phyloP scores from a whole-genome alignment of 495 filamentous ascomycete species.

The Penicillium diatomitis region DNA sequence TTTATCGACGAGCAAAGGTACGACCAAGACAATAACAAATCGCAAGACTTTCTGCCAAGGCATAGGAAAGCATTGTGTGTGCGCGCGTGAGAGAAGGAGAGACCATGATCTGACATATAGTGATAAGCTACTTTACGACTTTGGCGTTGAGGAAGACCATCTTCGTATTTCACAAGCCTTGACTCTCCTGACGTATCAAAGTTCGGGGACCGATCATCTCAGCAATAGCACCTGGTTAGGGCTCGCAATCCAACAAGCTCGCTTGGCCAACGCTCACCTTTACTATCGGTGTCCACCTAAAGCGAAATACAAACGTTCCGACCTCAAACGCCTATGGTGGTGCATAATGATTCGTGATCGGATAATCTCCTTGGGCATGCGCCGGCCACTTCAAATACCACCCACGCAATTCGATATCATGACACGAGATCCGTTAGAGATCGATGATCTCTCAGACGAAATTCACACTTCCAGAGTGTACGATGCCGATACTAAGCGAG shows the following conservation, averaged over 20 bases:
- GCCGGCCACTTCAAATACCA: background rate
- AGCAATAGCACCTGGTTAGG: background rate
- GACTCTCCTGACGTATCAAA: background rate
- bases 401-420: background rate
- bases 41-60: background rate
- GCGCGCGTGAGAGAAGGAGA: too few relatives aligned
- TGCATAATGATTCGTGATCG: background rate
- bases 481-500: background rate
- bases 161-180: background rate
- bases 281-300: background rate
- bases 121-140: background rate
- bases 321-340: background rate
- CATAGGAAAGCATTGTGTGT: too few relatives aligned
- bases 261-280: background rate
- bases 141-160: background rate
- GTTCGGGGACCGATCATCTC: background rate
- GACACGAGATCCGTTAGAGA: background rate
- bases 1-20: background rate
- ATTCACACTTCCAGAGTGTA: background rate
- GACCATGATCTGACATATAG: background rate
- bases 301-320: background rate
- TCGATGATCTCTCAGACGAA: background rate
- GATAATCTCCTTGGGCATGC: background rate
- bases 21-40: background rate
- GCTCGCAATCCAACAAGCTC: background rate